A percentile compares a stretch with the other conserved stretches of the same genome.
These are phyloP conservation scores for Sophora flavescens DNA, from an alignment of 306 rosid species.

Conservation along the genomic window DNA sequence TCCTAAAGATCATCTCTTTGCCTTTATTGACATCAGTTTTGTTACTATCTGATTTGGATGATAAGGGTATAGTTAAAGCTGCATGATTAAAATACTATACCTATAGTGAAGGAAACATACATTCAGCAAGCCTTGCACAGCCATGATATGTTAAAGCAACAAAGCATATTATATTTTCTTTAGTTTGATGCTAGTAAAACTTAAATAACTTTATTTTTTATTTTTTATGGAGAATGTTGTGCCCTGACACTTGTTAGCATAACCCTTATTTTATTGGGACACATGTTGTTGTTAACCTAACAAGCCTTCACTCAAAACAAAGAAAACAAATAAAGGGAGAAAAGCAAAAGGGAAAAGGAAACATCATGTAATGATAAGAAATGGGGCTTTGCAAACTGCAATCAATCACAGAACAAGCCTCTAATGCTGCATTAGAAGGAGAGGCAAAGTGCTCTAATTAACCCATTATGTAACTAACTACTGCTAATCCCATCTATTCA, in stretches of 20 bases:
- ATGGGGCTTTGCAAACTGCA: slow-evolving; percentile 47
- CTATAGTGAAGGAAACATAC: slow-evolving; percentile 32
- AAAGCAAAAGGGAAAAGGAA: slow-evolving; percentile 44
- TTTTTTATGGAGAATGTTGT: no score
- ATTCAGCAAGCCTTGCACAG: slow-evolving; percentile 32
- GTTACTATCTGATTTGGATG: slow-evolving; percentile 26
- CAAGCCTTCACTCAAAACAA: slow-evolving; percentile 11
- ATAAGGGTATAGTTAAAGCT: slow-evolving; percentile 4
- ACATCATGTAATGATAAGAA: slow-evolving; percentile 45
- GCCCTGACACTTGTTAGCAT: no score
- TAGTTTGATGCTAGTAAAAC: slow-evolving; percentile 42
- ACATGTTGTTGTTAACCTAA: slow-evolving; percentile 44
- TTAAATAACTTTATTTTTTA: slow-evolving; percentile 37
- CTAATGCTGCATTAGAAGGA: slow-evolving; percentile 49
- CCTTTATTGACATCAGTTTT: slow-evolving; percentile 26
- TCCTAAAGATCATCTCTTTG: slow-evolving; percentile 24
- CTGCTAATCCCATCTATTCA: no score
- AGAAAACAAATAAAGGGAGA: no score
- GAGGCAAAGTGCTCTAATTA: slow-evolving; percentile 50
- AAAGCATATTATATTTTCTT: slow-evolving; percentile 26
- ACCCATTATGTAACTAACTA: no score
- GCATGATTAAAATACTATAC: slow-evolving; percentile 24
- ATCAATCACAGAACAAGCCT: slow-evolving; percentile 39
- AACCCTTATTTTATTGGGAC: slow-evolving; percentile 35
- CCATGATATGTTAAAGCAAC: slow-evolving; percentile 41